These are phyloP conservation scores for Auriscalpium orientale DNA, from an alignment of 768 basidiomycete species.

Conservation along the genomic window DNA sequence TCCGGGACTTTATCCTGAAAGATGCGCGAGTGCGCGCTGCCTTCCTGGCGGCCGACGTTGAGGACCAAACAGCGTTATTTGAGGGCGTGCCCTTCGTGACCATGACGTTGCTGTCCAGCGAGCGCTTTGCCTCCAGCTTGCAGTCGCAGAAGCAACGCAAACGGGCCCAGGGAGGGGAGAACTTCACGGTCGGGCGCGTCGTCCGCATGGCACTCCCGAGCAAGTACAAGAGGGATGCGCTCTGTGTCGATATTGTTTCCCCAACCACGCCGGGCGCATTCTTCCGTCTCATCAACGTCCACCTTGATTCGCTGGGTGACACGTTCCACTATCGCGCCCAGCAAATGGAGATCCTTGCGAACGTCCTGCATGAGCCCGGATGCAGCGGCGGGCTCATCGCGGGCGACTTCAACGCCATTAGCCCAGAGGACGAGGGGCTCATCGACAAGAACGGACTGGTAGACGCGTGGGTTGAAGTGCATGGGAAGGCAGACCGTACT, in stretches of 20 bases:
- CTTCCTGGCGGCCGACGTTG: too few species aligned
- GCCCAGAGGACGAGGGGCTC: slow-evolving; percentile 28
- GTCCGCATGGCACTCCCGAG: not conserved
- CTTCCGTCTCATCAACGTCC: slow-evolving; percentile 33
- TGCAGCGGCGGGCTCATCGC: slow-evolving; percentile 31
- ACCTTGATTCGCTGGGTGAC: slow-evolving; percentile 27
- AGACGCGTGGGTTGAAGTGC: slow-evolving; percentile 35
- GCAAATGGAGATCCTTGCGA: slow-evolving; percentile 25
- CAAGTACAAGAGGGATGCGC: slow-evolving; percentile 27
- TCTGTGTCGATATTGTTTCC: slow-evolving; percentile 29
- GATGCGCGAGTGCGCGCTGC: too few species aligned
- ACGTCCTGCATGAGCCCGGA: slow-evolving; percentile 32
- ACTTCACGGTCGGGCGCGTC: too few species aligned
- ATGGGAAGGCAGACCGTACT: slow-evolving; percentile 20
- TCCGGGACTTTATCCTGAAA: too few species aligned
- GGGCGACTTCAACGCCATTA: slow-evolving; percentile 41
- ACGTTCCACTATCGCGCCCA: slow-evolving; percentile 2
- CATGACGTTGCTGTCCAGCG: too few species aligned
- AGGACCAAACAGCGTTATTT: too few species aligned
- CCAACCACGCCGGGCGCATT: slow-evolving; percentile 17
- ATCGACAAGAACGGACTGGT: slow-evolving; percentile 30
- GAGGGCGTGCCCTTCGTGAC: too few species aligned
- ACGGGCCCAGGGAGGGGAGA: too few species aligned
- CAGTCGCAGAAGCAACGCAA: too few species aligned
- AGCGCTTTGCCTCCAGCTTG: too few species aligned